These are phyloP conservation scores for Nyssa sinensis DNA, from an alignment of 148 eudicot genomes.

Conservation along the genomic window DNA sequence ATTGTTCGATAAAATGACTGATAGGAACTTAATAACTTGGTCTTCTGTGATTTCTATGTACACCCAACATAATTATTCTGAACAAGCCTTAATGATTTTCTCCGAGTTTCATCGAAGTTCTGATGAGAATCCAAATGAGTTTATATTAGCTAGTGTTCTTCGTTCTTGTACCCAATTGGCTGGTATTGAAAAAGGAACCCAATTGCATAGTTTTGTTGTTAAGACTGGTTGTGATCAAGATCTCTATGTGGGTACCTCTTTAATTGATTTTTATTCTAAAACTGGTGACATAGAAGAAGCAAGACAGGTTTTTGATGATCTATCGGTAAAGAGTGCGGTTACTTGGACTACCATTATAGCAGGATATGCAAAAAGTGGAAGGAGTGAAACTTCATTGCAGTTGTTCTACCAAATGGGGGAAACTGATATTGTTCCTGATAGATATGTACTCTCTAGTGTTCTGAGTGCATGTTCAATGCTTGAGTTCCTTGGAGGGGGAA, in stretches of 20 bases:
- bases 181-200: slow-evolving; percentile 31
- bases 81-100: slow-evolving; percentile 42
- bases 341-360: slow-evolving; percentile 61
- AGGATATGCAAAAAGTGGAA: slow-evolving; percentile 51
- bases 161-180: slow-evolving; percentile 46
- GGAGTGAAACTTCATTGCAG: slow-evolving; percentile 47
- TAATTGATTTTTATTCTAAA: slow-evolving; percentile 61
- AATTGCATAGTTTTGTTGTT: slow-evolving; percentile 45
- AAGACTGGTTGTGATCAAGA: slow-evolving; percentile 45
- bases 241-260: slow-evolving; percentile 60
- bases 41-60: slow-evolving; percentile 56
- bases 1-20: slow-evolving; percentile 62
- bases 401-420: slow-evolving; percentile 44
- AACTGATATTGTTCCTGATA: slow-evolving; percentile 50
- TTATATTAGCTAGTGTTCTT: slow-evolving; percentile 47
- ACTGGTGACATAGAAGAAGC: slow-evolving; percentile 42
- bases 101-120: slow-evolving; percentile 35
- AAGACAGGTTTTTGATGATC: slow-evolving; percentile 43
- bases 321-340: slow-evolving; percentile 46
- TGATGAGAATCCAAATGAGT: slow-evolving; percentile 50
- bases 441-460: slow-evolving; percentile 53
- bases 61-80: slow-evolving; percentile 31
- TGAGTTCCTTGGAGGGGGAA: slow-evolving; percentile 52
- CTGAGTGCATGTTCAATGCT: slow-evolving; percentile 54
- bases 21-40: slow-evolving; percentile 59